Evolutionary conservation across 306 rosid species (phyloP).

Genomic region (Vicia villosa): DNA sequence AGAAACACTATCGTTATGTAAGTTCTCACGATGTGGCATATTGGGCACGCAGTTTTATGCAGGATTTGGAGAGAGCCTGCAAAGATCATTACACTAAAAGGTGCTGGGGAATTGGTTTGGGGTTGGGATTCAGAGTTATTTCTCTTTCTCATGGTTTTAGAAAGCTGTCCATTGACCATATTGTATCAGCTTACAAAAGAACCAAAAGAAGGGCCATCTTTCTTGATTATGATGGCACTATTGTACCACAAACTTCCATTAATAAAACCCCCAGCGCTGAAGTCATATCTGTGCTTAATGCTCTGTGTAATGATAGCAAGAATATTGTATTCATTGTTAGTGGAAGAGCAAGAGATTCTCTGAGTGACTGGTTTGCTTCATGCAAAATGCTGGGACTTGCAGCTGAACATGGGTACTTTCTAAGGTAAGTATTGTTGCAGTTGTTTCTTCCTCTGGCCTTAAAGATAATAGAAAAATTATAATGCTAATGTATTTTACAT

Average conservation of each 20-base stretch:
- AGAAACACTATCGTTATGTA: slow-evolving; percentile 77
- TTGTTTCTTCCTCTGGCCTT: background rate
- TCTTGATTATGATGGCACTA: slow-evolving; percentile 90
- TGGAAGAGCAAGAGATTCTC: slow-evolving; percentile 71
- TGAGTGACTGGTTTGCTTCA: slow-evolving; percentile 73
- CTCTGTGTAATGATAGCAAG: slow-evolving; percentile 69
- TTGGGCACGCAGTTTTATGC: slow-evolving; percentile 84
- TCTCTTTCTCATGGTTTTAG: slow-evolving; percentile 67
- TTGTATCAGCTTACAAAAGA: slow-evolving; percentile 69
- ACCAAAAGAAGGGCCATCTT: slow-evolving; percentile 73
- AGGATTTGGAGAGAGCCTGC: slow-evolving; percentile 87
- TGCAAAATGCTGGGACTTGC: slow-evolving; percentile 78
- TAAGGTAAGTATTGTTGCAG: slow-evolving; percentile 55
- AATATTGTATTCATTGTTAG: slow-evolving; percentile 83
- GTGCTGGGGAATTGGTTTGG: slow-evolving; percentile 83
- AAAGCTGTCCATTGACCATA: slow-evolving; percentile 66
- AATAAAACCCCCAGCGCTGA: slow-evolving; percentile 64
- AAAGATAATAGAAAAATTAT: background rate
- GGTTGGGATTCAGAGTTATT: slow-evolving; percentile 77
- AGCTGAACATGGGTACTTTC: slow-evolving; percentile 86
- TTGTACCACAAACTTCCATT: slow-evolving; percentile 67
- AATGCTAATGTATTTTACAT: background rate
- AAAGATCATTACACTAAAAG: slow-evolving; percentile 70
- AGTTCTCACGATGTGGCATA: slow-evolving; percentile 85
- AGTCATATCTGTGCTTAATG: slow-evolving; percentile 62